phyloP scores from a whole-genome alignment of 1,284 basidiomycete species.

The Moesziomyces globuligerus region DNA sequence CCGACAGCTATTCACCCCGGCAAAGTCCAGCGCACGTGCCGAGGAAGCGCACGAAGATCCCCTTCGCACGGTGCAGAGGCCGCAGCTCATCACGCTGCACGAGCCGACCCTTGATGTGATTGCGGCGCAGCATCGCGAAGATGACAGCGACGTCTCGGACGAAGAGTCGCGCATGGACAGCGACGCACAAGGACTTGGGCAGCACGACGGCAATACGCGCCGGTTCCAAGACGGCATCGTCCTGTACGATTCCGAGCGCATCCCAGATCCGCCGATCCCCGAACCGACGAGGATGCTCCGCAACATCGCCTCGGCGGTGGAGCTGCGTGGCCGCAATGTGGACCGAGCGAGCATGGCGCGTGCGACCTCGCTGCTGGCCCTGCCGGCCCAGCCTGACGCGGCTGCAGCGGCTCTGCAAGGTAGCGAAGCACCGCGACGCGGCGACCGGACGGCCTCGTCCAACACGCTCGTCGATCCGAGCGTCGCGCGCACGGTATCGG shows the following conservation, averaged over 20 bases:
- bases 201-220: slow-evolving; percentile 26
- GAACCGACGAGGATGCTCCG: slow-evolving; percentile 28
- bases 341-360: slow-evolving; percentile 20
- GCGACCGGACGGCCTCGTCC: slow-evolving; percentile 48
- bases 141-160: slow-evolving; percentile 1
- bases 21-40: slow-evolving; percentile 1
- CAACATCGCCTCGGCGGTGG: slow-evolving; percentile 37
- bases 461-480: slow-evolving; percentile 44
- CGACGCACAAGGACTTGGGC: slow-evolving; percentile 1
- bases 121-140: neutral
- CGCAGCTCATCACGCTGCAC: slow-evolving; percentile 44
- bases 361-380: slow-evolving; percentile 29
- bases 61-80: slow-evolving; percentile 21
- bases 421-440: slow-evolving; percentile 8
- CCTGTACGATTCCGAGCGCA: slow-evolving; percentile 44
- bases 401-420: neutral
- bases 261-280: slow-evolving; percentile 19
- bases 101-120: slow-evolving; percentile 37
- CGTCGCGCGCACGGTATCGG: slow-evolving; percentile 28
- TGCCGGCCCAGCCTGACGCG: slow-evolving; percentile 19
- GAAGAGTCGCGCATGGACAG: slow-evolving; percentile 22
- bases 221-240: slow-evolving; percentile 47
- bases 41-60: slow-evolving; percentile 1
- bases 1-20: slow-evolving; percentile 22
- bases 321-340: slow-evolving; percentile 25